phyloP scores from a whole-genome alignment of 2,329 filamentous ascomycete genomes.

The Fusarium brevicatenulatum region DNA sequence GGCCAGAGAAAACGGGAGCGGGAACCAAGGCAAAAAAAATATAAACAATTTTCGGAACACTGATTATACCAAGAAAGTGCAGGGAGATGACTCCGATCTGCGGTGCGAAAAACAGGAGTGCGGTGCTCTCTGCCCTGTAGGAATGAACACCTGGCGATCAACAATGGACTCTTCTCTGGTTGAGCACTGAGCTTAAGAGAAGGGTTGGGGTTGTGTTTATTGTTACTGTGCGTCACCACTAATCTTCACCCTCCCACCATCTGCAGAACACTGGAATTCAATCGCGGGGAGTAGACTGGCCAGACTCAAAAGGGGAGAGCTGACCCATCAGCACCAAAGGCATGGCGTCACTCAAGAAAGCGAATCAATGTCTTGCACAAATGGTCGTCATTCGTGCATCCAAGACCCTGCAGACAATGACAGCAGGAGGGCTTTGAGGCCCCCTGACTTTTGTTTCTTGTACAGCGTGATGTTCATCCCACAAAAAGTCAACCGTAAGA shows the following conservation, averaged over 20 bases:
- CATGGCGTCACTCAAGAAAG: slow-evolving; percentile 32
- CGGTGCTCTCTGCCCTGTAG: neutral
- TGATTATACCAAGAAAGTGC: neutral
- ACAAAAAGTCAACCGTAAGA: neutral
- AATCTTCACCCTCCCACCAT: slow-evolving; percentile 33
- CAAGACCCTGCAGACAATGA: slow-evolving; percentile 32
- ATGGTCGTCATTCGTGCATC: slow-evolving; percentile 19
- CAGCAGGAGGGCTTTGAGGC: slow-evolving; percentile 20
- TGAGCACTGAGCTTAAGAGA: neutral
- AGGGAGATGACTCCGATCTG: slow-evolving; percentile 6
- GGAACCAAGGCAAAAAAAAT: slow-evolving; percentile 13
- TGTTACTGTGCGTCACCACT: slow-evolving; percentile 31
- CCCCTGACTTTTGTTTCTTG: slow-evolving; percentile 26
- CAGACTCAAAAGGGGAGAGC: slow-evolving; percentile 26
- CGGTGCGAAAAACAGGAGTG: slow-evolving; percentile 10
- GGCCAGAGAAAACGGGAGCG: slow-evolving; percentile 31
- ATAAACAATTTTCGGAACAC: neutral
- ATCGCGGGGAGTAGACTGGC: slow-evolving; percentile 14
- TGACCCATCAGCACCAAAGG: slow-evolving; percentile 15
- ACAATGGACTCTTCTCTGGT: slow-evolving; percentile 4
- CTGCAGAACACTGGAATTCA: slow-evolving; percentile 28
- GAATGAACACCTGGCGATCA: slow-evolving; percentile 26
- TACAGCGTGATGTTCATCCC: slow-evolving; percentile 16
- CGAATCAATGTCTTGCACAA: slow-evolving; percentile 30
- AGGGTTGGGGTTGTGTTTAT: slow-evolving; percentile 13